phyloP scores from a whole-genome alignment of 257 asterid species.

The Gentiana dahurica region DNA sequence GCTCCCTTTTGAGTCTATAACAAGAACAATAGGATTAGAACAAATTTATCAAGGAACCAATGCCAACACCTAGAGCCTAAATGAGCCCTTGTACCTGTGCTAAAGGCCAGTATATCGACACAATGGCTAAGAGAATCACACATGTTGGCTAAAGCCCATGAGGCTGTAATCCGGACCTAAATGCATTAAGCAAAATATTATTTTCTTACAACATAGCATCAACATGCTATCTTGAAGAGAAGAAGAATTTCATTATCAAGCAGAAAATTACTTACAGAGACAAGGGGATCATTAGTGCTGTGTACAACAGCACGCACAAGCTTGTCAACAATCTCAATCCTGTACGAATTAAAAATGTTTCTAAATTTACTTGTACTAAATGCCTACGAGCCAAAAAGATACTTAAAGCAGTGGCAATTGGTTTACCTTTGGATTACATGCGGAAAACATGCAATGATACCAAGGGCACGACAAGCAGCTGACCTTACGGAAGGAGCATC shows the following conservation, averaged over 20 bases:
- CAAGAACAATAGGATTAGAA: slow-evolving; percentile 20
- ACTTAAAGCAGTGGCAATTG: slow-evolving; percentile 7
- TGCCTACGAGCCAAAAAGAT: slow-evolving; percentile 5
- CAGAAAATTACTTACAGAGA: slow-evolving; percentile 50
- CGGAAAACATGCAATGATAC: slow-evolving; percentile 80
- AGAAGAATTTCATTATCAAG: neutral
- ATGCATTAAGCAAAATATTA: slow-evolving; percentile 12
- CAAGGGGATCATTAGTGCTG: slow-evolving; percentile 46
- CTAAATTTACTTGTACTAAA: slow-evolving; percentile 7
- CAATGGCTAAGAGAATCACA: slow-evolving; percentile 71
- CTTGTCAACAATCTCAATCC: slow-evolving; percentile 57
- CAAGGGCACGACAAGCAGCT: slow-evolving; percentile 96
- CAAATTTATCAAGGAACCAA: slow-evolving; percentile 7
- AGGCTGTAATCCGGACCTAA: slow-evolving; percentile 92
- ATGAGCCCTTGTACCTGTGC: slow-evolving; percentile 16
- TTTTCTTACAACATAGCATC: neutral
- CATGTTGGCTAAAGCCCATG: slow-evolving; percentile 95
- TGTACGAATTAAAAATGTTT: slow-evolving; percentile 20
- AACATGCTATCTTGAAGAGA: neutral
- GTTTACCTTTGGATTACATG: slow-evolving; percentile 61
- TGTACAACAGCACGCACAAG: slow-evolving; percentile 55
- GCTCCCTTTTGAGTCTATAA: slow-evolving; percentile 39
- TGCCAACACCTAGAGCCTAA: neutral
- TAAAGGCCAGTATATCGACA: slow-evolving; percentile 38
- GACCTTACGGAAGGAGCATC: slow-evolving; percentile 79